These are phyloP conservation scores for Heliosperma pusillum DNA, from an alignment of 148 eudicot species.

Conservation along the genomic window DNA sequence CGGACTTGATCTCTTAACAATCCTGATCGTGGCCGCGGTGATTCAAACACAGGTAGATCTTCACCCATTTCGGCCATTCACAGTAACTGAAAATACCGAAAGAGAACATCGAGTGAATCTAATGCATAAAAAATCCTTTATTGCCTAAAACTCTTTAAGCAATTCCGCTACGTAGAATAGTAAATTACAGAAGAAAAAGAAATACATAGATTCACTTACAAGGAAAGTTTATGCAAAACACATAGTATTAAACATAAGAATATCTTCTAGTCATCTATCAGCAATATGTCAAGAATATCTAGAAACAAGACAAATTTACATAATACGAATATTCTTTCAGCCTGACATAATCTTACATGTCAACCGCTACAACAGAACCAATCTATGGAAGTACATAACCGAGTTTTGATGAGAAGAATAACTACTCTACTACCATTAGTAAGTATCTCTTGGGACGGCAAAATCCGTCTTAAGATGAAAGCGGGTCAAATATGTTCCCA, in stretches of 20 bases:
- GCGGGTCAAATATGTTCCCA: too few relatives aligned
- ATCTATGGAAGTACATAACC: not conserved
- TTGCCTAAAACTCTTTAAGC: not conserved
- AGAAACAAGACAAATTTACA: not conserved
- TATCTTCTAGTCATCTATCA: not conserved
- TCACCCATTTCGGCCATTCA: conserved; percentile 35
- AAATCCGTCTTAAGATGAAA: too few relatives aligned
- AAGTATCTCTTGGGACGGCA: too few relatives aligned
- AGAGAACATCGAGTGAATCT: conserved; percentile 5
- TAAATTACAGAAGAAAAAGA: not conserved
- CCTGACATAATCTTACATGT: not conserved
- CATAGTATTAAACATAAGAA: not conserved
- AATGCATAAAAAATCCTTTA: not conserved
- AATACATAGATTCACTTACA: not conserved
- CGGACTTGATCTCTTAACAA: conserved; percentile 81
- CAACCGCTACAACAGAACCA: not conserved
- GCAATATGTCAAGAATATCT: not conserved
- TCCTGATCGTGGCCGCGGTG: conserved; percentile 66
- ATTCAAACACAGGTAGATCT: conserved; percentile 41
- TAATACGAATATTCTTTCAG: not conserved
- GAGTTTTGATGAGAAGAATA: not conserved
- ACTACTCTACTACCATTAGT: too few relatives aligned
- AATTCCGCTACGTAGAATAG: not conserved
- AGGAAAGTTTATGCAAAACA: not conserved
- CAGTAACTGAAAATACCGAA: conserved; percentile 22